phyloP scores from a whole-genome alignment of 257 asterid genomes.

The Gentiana straminea region DNA sequence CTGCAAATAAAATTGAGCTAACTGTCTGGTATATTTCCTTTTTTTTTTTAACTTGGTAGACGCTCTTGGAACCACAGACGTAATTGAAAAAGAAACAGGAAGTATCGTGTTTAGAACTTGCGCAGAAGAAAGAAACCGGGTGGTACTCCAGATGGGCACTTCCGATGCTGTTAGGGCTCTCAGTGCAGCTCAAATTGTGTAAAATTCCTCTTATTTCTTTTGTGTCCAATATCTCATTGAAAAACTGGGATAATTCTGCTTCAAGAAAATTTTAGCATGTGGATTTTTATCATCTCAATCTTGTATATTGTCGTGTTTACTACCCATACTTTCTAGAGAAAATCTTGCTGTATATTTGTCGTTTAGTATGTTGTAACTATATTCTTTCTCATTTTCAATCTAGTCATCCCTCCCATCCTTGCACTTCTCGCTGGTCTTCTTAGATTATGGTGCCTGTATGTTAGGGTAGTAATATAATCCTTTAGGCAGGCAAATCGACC shows the following conservation, averaged over 20 bases:
- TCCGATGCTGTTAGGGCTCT: constrained; percentile 90
- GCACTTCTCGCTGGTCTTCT: no score
- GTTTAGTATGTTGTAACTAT: no score
- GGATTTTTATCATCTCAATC: background rate
- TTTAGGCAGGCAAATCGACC: no score
- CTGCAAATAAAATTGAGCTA: no score
- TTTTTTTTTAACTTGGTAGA: constrained; percentile 28
- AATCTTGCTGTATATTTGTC: no score
- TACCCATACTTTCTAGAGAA: background rate
- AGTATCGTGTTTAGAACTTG: constrained; percentile 79
- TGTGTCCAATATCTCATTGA: background rate
- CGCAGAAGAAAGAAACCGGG: constrained; percentile 55
- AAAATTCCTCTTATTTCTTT: constrained; percentile 17
- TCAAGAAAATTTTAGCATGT: no score
- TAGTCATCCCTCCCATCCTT: no score
- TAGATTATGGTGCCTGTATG: no score
- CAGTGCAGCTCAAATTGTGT: constrained; percentile 74
- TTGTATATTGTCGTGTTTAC: background rate
- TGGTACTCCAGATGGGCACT: constrained; percentile 93
- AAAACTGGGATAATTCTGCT: background rate
- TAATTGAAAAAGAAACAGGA: constrained; percentile 73
- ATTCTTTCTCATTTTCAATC: no score
- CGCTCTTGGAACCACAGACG: constrained; percentile 63
- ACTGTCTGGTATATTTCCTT: no score
- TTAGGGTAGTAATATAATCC: no score